Base-by-base conservation (phyloP, 2,329 filamentous ascomycete genomes). In the Alternaria atra region DNA sequence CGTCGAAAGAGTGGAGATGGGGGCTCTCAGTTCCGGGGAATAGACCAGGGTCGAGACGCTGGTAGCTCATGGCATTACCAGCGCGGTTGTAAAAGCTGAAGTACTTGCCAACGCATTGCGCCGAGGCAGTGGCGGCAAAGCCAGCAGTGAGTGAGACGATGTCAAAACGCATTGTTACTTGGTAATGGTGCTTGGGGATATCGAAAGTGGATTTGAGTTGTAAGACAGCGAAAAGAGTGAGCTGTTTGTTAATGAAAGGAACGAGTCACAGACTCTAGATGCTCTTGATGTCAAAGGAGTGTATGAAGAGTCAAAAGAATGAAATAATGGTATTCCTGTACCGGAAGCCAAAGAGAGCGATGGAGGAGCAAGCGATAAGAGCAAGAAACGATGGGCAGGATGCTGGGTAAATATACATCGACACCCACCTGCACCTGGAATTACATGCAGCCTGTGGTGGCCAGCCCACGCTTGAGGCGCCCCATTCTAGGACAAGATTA, bases 1-100 rank as follows among this genome's bases (percentile, higher is more conserved):
- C 77, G 47, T 79, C 74, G 63, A 79, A 79, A 6, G 75, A 75
- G 61, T 79, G 77, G 34, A 79, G 67, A 69, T 79, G 77, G 23
- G 75, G 68, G 48, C 71, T 73, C 54, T 74, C 54, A 7, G 52
- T 58, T 46, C 77, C 77, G 13, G 77, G 77, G 51, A 64, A 72
- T 6, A 79, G 63, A 40, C 73, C 74, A 23, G 77, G 76, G 42
- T 79, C 77, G 30, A 79, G 62, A 46, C 75, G 69, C 65, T 78
- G 74, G 52, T 76, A 75, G 67, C 70, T 74, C 71, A 79, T 64
- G 23, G 76, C 68, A 43, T 61, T 55, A 30, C 75, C 74, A 42
- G 50, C 63, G 52, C 77, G 77, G 62, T 79, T 78, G 68, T 74
- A 79, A 61, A 79, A 77, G 63, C 70, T 73, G 68, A 79, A 79